A percentile compares a stretch with the other conserved stretches of the same genome.
Conservation (phyloP, 129 eudicot genomes). For the Arctium minus region DNA sequence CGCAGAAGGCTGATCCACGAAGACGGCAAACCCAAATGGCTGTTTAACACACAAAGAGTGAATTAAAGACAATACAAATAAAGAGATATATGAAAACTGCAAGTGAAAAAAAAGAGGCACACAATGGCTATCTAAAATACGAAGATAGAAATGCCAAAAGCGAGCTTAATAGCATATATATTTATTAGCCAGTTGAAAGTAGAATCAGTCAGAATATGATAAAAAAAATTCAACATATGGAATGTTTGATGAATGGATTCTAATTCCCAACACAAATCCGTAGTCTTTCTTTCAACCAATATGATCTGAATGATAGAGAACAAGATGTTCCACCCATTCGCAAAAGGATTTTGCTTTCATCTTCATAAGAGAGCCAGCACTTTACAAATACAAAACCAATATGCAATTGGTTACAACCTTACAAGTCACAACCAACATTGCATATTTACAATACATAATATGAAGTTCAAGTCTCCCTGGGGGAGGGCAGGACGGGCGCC, state of each 20-base stretch:
- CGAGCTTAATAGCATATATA: neutral
- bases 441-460: neutral
- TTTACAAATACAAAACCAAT: neutral
- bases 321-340: neutral
- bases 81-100: neutral
- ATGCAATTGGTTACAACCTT: neutral
- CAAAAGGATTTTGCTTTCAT: neutral
- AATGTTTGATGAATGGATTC: neutral
- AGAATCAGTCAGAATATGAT: neutral
- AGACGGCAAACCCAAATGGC: constrained; percentile 97
- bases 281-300: neutral
- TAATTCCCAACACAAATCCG: constrained; percentile 3
- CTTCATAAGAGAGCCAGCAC: neutral
- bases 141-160: neutral
- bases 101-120: neutral
- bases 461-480: too few species aligned
- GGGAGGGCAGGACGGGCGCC: too few species aligned
- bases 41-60: constrained; percentile 29
- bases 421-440: neutral
- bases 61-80: constrained; percentile 12
- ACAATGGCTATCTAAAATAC: neutral
- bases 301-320: neutral
- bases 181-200: constrained; percentile 1
- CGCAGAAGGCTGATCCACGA: constrained; percentile 86
- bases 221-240: neutral